Conservation (phyloP, 768 basidiomycete species). For the Mycena latifolia region DNA sequence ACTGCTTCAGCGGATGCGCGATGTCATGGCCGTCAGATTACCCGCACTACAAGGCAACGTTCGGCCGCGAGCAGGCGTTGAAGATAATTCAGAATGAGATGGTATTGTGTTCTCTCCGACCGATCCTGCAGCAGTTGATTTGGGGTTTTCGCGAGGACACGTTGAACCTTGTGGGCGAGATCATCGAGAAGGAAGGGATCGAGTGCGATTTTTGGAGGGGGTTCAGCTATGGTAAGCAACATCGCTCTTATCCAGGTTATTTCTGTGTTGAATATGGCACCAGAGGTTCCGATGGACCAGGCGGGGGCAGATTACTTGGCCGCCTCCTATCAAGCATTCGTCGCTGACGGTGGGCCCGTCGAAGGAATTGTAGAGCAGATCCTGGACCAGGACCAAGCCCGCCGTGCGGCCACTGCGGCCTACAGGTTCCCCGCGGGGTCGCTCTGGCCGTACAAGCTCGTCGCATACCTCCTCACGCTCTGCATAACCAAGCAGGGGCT, state of each 20-base stretch:
- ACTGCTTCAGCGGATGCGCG: background rate
- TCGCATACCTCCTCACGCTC: conserved; percentile 34
- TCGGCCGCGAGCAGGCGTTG: conserved; percentile 42
- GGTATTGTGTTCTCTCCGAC: background rate
- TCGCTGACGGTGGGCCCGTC: conserved; percentile 45
- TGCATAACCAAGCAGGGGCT: conserved; percentile 39
- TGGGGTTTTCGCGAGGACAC: conserved; percentile 34
- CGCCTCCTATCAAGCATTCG: conserved; percentile 38
- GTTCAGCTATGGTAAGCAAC: conserved; percentile 39
- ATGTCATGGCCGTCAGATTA: conserved; percentile 30
- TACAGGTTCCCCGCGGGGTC: conserved; percentile 35
- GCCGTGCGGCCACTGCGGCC: conserved; percentile 27
- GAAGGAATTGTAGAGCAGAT: conserved; percentile 41
- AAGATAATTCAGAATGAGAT: conserved; percentile 41
- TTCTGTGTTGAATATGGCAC: no score
- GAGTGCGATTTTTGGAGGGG: conserved; percentile 46
- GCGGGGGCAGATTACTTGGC: conserved; percentile 38
- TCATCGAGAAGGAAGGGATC: conserved; percentile 38
- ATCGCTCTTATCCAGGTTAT: no score
- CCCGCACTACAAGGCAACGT: conserved; percentile 32
- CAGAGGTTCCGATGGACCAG: conserved; percentile 36
- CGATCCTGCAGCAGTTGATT: no score
- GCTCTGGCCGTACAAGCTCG: conserved; percentile 41
- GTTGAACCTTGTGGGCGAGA: conserved; percentile 34
- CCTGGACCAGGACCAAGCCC: conserved; percentile 39